Base-by-base conservation (phyloP, 768 basidiomycete species). In the Grammothele lineata region DNA sequence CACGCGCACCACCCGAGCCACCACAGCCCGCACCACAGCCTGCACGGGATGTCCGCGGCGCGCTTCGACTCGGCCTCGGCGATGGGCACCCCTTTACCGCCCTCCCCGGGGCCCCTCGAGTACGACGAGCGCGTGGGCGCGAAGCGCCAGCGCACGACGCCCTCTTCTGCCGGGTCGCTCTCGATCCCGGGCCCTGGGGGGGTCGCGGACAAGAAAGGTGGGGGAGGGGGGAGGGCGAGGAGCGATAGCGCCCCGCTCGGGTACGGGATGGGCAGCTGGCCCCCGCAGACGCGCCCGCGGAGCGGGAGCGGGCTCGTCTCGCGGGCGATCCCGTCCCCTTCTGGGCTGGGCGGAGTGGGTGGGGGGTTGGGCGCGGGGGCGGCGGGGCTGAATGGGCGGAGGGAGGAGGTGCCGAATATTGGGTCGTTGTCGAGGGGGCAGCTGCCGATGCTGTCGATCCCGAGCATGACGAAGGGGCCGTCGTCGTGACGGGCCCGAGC, bases 231-330 rank as follows among this genome's bases (percentile, higher is more conserved):
- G 42, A 53, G 54, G n/a, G 82, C 82, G 25, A 65, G 83, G 57
- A 84, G 82, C 57, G 83, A 86, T 57, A 80, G 77, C 25, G 79
- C 84, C 15, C 84, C 84, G 32, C 63, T 86, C 26, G 82, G 82
- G 35, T 81, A 81, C 57, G 74, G 58, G 48, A 53, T 62, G 27
- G 45, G 53, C 6, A 67, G 55, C 54, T 64, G 70, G 69, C 53
- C 66, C 30, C 9, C 18, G 26, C 57, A 58, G 45, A 62, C 61
- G 35, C 55, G 68, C 23, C 68, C 68, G 42, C 48, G 68, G 22
- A 68, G 67, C 57, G 68, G 68, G 43, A 68, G 67, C 56, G 67
- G 67, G 36, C 54, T 68, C 18, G 64, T 58, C 17, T 51, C 57
- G 34, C 52, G 55, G 4, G 50, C 52, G 10, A 38, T 30, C 22